Evolutionary conservation across 768 basidiomycete species (phyloP), one percentile per base, ranked within the genome.

Genomic region (Postia placenta): DNA sequence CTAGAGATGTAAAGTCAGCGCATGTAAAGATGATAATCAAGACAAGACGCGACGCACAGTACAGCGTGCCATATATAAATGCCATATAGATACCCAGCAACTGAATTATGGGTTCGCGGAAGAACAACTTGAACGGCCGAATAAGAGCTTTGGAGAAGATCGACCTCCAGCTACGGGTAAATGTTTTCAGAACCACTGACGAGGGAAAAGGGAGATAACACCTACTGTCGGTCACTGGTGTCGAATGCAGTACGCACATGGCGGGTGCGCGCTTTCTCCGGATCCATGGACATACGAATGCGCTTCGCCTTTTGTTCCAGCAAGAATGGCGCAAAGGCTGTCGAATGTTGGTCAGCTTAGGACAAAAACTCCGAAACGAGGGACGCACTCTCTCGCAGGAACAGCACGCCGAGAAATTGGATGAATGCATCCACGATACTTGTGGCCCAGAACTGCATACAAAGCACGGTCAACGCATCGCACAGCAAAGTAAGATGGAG

Each of bases 31-130:
- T 28, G 17, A 36, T 9, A 38, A 39, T 44, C 24, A n/a, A 40
- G 26, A 17, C 23, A 1, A 17, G n/a, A 11, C 17, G 12, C 9
- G 47, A 64, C 77, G 45, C 57, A 79, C 80, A 53, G 49, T 83
- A 85, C 33, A 81, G 64, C 0, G 72, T 57, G 4, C 83, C 87
- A 48, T 82, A 89, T 7, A 85, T 58, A 51, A 85, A 79, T 0
- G 82, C 79, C 79, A 85, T 81, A 53, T 85, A 87, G 0, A 79
- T 4, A 0, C 81, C 80, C 3, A 87, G 65, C 1, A 85, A 57
- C 57, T 84, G 83, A 19, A 84, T 67, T 56, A 87, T 84, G 0
- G 80, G 75, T 55, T 88, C 86, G 7, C 56, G 57, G 2, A 45
- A 54, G 50, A 87, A 82, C 9, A 89, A 63, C 2, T 64, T 58